Evolutionary conservation across 1,284 basidiomycete species (phyloP).

Genomic region (Malassezia globosa): DNA sequence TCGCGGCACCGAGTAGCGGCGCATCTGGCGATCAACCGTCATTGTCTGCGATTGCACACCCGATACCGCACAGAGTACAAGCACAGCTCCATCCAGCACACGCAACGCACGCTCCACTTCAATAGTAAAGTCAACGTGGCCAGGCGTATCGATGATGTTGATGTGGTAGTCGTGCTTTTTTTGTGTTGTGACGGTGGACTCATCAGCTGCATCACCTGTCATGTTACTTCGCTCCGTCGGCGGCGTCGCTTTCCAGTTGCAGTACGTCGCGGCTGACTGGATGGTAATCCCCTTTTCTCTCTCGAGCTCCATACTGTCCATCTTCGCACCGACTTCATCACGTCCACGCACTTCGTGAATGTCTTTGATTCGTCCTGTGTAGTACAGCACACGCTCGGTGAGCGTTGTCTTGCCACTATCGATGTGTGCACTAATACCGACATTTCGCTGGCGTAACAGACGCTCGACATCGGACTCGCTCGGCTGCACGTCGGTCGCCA

Average conservation of each 20-base stretch:
- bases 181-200: conserved; percentile 21
- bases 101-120: conserved; percentile 94
- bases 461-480: conserved; percentile 39
- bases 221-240: conserved; percentile 46
- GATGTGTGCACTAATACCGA: conserved; percentile 50
- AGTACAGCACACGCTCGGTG: conserved; percentile 93
- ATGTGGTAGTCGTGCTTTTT: conserved; percentile 69
- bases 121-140: conserved; percentile 99
- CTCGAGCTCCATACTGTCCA: conserved; percentile 99
- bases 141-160: conserved; percentile 98
- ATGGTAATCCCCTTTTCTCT: conserved; percentile 99
- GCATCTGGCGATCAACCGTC: conserved; percentile 97
- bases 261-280: conserved; percentile 95
- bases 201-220: conserved; percentile 41
- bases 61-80: conserved; percentile 91
- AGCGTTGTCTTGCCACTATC: conserved; percentile 97
- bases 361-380: conserved; percentile 86
- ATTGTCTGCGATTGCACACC: conserved; percentile 98
- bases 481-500: conserved; percentile 12
- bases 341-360: conserved; percentile 96
- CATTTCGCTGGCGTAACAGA: conserved; percentile 48
- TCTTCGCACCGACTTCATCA: conserved; percentile 94
- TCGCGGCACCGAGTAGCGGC: conserved; percentile 81
- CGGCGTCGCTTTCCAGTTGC: conserved; percentile 72
- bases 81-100: conserved; percentile 88